These are phyloP conservation scores for Eucalyptus curtisii DNA, from an alignment of 345 rosid genomes.

Conservation along the genomic window DNA sequence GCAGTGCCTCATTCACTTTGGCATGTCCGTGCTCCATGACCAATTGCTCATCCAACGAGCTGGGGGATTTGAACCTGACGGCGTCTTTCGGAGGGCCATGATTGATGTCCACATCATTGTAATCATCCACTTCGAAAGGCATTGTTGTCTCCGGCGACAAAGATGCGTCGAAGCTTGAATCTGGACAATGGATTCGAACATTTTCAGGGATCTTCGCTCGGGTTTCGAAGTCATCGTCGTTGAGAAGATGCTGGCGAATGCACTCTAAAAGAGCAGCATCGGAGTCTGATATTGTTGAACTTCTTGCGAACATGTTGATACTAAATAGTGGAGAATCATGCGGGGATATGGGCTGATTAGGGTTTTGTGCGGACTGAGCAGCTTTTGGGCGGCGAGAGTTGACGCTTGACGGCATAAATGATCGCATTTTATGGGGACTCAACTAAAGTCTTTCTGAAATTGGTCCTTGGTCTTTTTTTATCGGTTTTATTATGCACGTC, in stretches of 20 bases:
- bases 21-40: background rate
- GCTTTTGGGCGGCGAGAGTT: background rate
- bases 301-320: background rate
- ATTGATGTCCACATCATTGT: background rate
- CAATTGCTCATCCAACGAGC: background rate
- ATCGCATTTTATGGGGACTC: background rate
- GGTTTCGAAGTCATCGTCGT: background rate
- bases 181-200: background rate
- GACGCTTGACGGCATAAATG: background rate
- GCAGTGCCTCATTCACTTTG: background rate
- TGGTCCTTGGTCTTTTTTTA: background rate
- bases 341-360: background rate
- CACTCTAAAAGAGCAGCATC: background rate
- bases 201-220: background rate
- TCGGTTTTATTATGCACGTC: background rate
- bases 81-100: background rate
- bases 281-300: background rate
- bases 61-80: background rate
- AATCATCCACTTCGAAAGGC: background rate
- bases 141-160: background rate
- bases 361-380: background rate
- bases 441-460: background rate
- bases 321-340: background rate
- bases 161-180: background rate
- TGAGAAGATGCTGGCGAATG: background rate